Base-by-base conservation (phyloP, 192 early-diverging fungal genomes). In the Chytriomyces hyalinus region DNA sequence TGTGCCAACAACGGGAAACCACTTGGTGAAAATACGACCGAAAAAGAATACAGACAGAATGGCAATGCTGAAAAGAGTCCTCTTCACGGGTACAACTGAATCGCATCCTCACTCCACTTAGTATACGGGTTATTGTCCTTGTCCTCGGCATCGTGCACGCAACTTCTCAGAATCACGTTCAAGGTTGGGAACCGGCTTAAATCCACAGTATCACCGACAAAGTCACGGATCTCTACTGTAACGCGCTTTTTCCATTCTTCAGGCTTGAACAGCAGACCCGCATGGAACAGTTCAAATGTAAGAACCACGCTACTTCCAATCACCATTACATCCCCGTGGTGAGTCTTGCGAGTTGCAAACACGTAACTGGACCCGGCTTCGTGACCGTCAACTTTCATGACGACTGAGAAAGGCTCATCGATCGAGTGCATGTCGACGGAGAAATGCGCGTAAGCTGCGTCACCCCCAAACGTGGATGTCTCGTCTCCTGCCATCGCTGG, bases 361-460 rank as follows among this genome's bases (percentile, higher is more conserved):
- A 71, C 36, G 49, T 57, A 57, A 57, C 24, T 9, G 48, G 20
- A n/a, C 20, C 15, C 10, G 22, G 20, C 69, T 15, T 17, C 69
- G 26, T 57, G 6, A 43, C 15, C 10, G 13, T 26, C 50, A 49
- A 17, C 26, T 53, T 9, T 57, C 50, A 43, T 11, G 2, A 51
- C 50, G 51, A 50, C 26, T 53, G 50, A 71, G 20, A 71, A 57
- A 9, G 69, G 49, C 3, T 45, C 69, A 43, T 26, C 24, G 51
- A 71, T 71, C 6, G 69, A 48, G 69, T 71, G 22, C 44, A 57
- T 71, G 26, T 51, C 22, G 24, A 71, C 50, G 3, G 9, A 10
- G 36, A 71, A 71, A 26, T 71, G 69, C 51, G 69, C 69, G 26
- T 57, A 71, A 20, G 26, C 69, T 1, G n/a, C 9, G 51, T 17